Percentiles rank a stretch among this genome's conserved stretches.
These are phyloP conservation scores for Ilyonectria sp. DNA, from an alignment of 2,329 filamentous ascomycete genomes.

Conservation along the genomic window DNA sequence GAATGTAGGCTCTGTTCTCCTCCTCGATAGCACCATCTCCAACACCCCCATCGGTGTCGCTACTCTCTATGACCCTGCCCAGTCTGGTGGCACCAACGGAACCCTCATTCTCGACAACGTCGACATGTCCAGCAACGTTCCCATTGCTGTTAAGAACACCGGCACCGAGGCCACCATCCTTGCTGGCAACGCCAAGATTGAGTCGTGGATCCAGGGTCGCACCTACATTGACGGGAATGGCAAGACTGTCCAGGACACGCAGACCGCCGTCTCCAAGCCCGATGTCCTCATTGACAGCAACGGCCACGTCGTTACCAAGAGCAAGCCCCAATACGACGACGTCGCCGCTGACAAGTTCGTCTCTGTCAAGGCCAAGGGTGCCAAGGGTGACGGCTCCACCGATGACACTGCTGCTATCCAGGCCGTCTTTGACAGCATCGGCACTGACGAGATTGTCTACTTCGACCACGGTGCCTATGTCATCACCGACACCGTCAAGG, in stretches of 20 bases:
- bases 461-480: slow-evolving; percentile 84
- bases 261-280: slow-evolving; percentile 74
- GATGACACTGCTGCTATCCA: slow-evolving; percentile 93
- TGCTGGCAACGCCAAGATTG: slow-evolving; percentile 77
- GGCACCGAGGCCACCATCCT: slow-evolving; percentile 74
- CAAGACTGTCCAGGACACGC: slow-evolving; percentile 72
- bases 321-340: slow-evolving; percentile 89
- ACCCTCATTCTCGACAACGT: slow-evolving; percentile 92
- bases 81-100: slow-evolving; percentile 78
- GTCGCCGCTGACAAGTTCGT: slow-evolving; percentile 80
- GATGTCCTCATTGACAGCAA: slow-evolving; percentile 72
- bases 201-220: slow-evolving; percentile 85
- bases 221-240: slow-evolving; percentile 70
- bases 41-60: slow-evolving; percentile 83
- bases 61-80: slow-evolving; percentile 77
- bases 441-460: slow-evolving; percentile 77
- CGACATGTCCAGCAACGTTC: slow-evolving; percentile 80
- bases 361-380: slow-evolving; percentile 86
- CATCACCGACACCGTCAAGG: slow-evolving; percentile 77
- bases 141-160: slow-evolving; percentile 74
- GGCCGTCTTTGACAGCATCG: slow-evolving; percentile 78
- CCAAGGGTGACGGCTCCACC: slow-evolving; percentile 87
- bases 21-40: slow-evolving; percentile 85
- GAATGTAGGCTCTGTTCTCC: slow-evolving; percentile 83
- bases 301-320: slow-evolving; percentile 84